Base-by-base conservation (phyloP, 805 yeast species). In the Candida broadrunensis region DNA sequence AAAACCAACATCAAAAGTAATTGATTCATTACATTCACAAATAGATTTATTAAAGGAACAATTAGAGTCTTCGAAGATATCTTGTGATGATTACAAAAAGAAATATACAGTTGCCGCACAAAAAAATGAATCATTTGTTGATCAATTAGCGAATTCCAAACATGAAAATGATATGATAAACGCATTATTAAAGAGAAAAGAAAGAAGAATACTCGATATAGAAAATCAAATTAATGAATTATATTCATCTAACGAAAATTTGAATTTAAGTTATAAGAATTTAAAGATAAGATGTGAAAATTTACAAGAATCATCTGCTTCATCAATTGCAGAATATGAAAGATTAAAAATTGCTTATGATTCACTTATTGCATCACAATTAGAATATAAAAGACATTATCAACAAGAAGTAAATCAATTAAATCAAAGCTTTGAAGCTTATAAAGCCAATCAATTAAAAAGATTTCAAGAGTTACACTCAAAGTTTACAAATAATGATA, bases 161-260 rank as follows among this genome's bases (percentile, higher is more conserved):
- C 90, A 85, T 57, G 91, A 88, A 52, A 83, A 83, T 50, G 89
- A 85, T 47, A 83, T 83, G 67, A 70, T 84, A 33, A 82, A 77
- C 51, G 80, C 88, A 1, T 63, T 85, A 46, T 62, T 87, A 43
- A 78, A 75, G 46, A 67, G 95, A 38, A 85, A 85, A 52, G 88
- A 85, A 50, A 70, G 90, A 38, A 68, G 87, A 39, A 75, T 85
- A 19, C 52, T 66, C 23, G 91, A 84, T 48, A 62, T 86, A 50
- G 95, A 88, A 56, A 66, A 62, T 31, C 80, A 78, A 48, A 59
- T 75, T 42, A 70, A 71, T 39, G 79, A 75, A 17, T 50, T 76
- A n/a, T 51, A 65, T 32, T 65, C 77, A 6, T 56, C 61, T 16
- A 67, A 71, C 23, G 85, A 81, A 46, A 63, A 74, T 15, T 60